phyloP scores from a whole-genome alignment of 1,284 basidiomycete genomes.

The Ustilago sp. region DNA sequence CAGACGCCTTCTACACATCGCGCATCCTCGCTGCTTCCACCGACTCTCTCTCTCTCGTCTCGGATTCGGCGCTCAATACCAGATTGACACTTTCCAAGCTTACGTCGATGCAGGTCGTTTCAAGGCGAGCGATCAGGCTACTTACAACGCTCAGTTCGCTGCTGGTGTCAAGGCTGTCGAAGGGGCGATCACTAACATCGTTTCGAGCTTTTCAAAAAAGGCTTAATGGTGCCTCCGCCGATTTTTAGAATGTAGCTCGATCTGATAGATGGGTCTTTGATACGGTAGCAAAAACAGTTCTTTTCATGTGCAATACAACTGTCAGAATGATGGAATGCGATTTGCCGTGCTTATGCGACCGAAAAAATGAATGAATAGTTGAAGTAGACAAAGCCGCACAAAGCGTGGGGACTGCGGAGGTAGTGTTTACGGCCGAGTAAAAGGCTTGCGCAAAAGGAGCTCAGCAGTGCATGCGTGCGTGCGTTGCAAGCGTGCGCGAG shows the following conservation, averaged over 20 bases:
- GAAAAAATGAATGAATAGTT: background rate
- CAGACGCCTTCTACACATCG: slow-evolving; percentile 76
- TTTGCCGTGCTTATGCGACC: background rate
- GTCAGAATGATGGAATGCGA: background rate
- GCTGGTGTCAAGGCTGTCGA: slow-evolving; percentile 50
- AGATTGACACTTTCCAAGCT: slow-evolving; percentile 71
- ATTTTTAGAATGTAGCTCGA: too few relatives aligned
- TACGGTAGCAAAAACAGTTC: too few relatives aligned
- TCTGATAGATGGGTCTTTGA: too few relatives aligned
- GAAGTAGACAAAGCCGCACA: too few relatives aligned
- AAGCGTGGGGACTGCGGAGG: too few relatives aligned
- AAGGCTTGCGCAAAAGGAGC: too few relatives aligned
- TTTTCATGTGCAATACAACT: background rate
- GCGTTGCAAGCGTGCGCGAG: too few relatives aligned
- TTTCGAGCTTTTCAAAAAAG: slow-evolving; percentile 28
- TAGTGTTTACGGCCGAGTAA: too few relatives aligned
- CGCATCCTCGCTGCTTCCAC: slow-evolving; percentile 74
- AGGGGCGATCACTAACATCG: slow-evolving; percentile 40
- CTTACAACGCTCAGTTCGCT: slow-evolving; percentile 48
- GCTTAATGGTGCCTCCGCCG: background rate
- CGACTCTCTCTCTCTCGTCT: slow-evolving; percentile 75
- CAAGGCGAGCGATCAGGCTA: slow-evolving; percentile 16
- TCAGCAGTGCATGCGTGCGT: too few relatives aligned
- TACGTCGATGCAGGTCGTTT: slow-evolving; percentile 34
- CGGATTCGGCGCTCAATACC: slow-evolving; percentile 78